phyloP scores from a whole-genome alignment of 495 filamentous ascomycete species.

The Neurospora hispaniola region DNA sequence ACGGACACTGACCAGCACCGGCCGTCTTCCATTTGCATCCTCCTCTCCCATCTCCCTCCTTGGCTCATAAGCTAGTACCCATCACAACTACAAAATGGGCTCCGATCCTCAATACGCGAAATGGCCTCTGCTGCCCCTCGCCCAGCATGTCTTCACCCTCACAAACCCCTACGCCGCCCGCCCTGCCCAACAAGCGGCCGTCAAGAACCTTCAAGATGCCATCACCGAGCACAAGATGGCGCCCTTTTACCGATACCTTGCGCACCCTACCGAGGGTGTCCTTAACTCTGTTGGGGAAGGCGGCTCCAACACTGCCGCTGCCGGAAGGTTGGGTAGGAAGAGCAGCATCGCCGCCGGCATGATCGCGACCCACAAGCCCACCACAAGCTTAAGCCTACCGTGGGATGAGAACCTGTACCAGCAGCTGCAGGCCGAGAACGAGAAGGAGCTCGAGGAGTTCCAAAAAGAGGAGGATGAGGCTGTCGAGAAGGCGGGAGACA shows the following conservation, averaged over 20 bases:
- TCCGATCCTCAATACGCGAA: conserved; percentile 94
- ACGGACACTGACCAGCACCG: background rate
- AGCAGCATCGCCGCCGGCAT: conserved; percentile 56
- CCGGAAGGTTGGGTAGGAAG: conserved; percentile 38
- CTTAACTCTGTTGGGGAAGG: conserved; percentile 70
- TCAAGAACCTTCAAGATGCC: conserved; percentile 83
- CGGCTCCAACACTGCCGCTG: conserved; percentile 32
- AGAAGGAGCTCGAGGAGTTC: conserved; percentile 79
- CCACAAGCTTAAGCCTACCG: conserved; percentile 54
- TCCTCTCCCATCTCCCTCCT: background rate
- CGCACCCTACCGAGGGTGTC: conserved; percentile 86
- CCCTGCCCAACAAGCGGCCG: conserved; percentile 55
- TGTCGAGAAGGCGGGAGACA: conserved; percentile 89
- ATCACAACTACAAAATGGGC: conserved; percentile 51
- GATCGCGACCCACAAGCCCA: conserved; percentile 55
- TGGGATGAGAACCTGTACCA: conserved; percentile 92
- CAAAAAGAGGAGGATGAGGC: conserved; percentile 95
- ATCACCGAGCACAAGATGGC: conserved; percentile 94
- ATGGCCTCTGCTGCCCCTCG: conserved; percentile 82
- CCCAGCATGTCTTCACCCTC: conserved; percentile 95
- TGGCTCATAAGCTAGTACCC: background rate
- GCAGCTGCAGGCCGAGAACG: conserved; percentile 74
- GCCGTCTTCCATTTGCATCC: background rate
- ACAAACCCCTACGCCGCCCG: conserved; percentile 73
- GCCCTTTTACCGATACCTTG: conserved; percentile 88